These are phyloP conservation scores for Fusarium chuoi DNA, from an alignment of 2,329 filamentous ascomycete species.

Conservation along the genomic window DNA sequence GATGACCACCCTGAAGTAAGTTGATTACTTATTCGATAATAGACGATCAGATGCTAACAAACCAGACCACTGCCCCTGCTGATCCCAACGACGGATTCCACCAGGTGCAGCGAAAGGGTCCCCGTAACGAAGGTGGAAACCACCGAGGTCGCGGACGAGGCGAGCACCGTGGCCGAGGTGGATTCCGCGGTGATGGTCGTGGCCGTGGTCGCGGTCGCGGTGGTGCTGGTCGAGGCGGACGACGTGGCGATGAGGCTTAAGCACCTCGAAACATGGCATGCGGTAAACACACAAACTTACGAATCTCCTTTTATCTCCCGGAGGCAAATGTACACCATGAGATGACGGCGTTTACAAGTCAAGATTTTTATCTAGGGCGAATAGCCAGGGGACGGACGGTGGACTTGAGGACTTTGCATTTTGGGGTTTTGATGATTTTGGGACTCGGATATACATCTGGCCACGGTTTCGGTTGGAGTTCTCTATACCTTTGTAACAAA, in stretches of 20 bases:
- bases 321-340: conserved; percentile 54
- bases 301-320: conserved; percentile 45
- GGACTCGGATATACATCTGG: conserved; percentile 43
- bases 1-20: conserved; percentile 76
- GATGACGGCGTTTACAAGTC: conserved; percentile 53
- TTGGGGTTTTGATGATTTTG: conserved; percentile 48
- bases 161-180: conserved; percentile 63
- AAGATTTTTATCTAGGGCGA: conserved; percentile 40
- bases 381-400: conserved; percentile 40
- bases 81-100: conserved; percentile 75
- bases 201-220: conserved; percentile 55
- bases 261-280: conserved; percentile 39
- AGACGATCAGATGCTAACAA: conserved; percentile 12
- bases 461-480: conserved; percentile 44
- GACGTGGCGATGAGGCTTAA: conserved; percentile 55
- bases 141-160: conserved; percentile 59
- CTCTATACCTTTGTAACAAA: conserved; percentile 45
- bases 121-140: conserved; percentile 61
- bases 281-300: conserved; percentile 41
- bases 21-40: not conserved
- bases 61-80: conserved; percentile 49
- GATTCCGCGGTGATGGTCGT: conserved; percentile 60
- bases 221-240: conserved; percentile 49
- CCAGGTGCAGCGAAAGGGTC: conserved; percentile 72
- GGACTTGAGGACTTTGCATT: conserved; percentile 44